Percentiles rank a stretch among this genome's conserved stretches.
Conservation (phyloP, 805 yeast species). For the Saccharomycopsis amapae region DNA sequence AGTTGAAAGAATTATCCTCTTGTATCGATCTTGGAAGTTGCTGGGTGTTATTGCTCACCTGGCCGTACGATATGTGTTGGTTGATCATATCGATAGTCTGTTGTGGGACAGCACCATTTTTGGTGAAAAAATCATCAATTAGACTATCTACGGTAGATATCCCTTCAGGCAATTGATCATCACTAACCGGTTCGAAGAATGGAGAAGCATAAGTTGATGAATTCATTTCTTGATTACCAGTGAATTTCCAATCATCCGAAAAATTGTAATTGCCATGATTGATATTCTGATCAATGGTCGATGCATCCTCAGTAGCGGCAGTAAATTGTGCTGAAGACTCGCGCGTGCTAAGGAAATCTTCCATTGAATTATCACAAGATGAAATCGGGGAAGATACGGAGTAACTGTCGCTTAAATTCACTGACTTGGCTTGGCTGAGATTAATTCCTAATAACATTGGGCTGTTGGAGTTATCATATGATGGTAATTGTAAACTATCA, state of each 20-base stretch:
- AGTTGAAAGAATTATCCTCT: background rate
- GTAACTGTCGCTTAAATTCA: too few species aligned
- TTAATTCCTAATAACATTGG: too few species aligned
- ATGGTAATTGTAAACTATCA: too few species aligned
- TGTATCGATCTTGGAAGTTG: too few species aligned
- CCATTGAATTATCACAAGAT: constrained; percentile 11
- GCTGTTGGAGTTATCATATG: too few species aligned
- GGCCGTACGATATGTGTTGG: too few species aligned
- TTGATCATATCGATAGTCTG: background rate
- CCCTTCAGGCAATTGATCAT: constrained; percentile 2
- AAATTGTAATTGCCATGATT: background rate
- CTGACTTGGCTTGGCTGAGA: too few species aligned
- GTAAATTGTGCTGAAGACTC: background rate
- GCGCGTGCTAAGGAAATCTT: constrained; percentile 3
- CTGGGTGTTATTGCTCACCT: too few species aligned
- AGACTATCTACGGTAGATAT: constrained; percentile 3
- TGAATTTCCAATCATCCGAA: background rate
- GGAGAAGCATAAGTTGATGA: constrained; percentile 5
- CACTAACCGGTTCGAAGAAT: constrained; percentile 17
- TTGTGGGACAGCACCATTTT: background rate
- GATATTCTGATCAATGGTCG: too few species aligned
- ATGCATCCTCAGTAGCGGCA: too few species aligned
- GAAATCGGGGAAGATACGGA: too few species aligned
- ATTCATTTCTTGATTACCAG: background rate
- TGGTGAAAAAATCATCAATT: constrained; percentile 10